Conservation (phyloP, 345 rosid genomes). For the Pugionium dolabratum region DNA sequence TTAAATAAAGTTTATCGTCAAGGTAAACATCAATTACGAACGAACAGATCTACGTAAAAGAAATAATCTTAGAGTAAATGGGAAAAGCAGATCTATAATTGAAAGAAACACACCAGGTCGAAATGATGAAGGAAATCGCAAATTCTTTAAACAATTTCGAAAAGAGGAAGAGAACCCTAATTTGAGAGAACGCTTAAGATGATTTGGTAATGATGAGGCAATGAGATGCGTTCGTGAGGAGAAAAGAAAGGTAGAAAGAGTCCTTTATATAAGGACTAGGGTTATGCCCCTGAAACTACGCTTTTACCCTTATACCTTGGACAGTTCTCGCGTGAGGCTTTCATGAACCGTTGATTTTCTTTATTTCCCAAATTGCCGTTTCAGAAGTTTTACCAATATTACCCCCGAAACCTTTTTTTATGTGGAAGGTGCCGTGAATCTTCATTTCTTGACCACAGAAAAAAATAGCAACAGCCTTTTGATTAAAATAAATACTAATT, state of each 20-base stretch:
- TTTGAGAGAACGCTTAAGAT: slow-evolving; percentile 27
- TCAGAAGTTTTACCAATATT: slow-evolving; percentile 10
- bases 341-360: slow-evolving; percentile 23
- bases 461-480: too few relatives aligned
- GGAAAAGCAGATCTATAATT: background rate
- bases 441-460: too few relatives aligned
- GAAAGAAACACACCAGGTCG: slow-evolving; percentile 25
- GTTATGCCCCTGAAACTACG: slow-evolving; percentile 5
- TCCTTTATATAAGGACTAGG: slow-evolving; percentile 28
- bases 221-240: slow-evolving; percentile 41
- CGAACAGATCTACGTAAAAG: slow-evolving; percentile 7
- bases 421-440: slow-evolving; percentile 20
- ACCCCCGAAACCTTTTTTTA: slow-evolving; percentile 12
- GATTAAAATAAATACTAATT: too few relatives aligned
- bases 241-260: slow-evolving; percentile 11
- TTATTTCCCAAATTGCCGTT: slow-evolving; percentile 20
- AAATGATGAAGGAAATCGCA: slow-evolving; percentile 21
- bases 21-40: too few relatives aligned
- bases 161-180: slow-evolving; percentile 27
- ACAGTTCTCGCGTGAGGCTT: background rate
- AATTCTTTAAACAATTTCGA: background rate
- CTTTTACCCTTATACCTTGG: slow-evolving; percentile 16
- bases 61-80: too few relatives aligned
- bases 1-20: background rate
- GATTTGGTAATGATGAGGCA: slow-evolving; percentile 43